Evolutionary conservation across 1,284 basidiomycete species (phyloP).

Genomic region (Gomphus bonarii): DNA sequence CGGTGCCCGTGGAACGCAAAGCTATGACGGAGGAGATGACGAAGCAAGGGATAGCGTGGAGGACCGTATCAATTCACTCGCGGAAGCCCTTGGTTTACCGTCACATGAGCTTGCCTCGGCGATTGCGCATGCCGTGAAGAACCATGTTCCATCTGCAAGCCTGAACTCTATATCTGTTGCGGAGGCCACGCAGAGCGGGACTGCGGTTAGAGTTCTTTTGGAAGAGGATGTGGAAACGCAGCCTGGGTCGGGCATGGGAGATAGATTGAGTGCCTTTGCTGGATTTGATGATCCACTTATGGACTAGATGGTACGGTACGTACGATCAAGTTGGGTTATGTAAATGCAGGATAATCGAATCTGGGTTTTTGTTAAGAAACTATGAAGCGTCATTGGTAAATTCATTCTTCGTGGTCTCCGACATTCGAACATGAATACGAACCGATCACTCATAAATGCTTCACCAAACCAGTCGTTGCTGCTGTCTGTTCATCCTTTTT

Average conservation of each 20-base stretch:
- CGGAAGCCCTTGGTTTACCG: slow-evolving; percentile 48
- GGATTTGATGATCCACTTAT: slow-evolving; percentile 1
- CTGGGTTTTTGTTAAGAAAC: no score
- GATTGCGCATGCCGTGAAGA: slow-evolving; percentile 44
- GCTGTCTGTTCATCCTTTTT: no score
- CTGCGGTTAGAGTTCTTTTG: neutral
- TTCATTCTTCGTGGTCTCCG: no score
- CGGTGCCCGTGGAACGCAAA: neutral
- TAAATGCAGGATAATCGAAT: neutral
- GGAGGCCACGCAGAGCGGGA: slow-evolving; percentile 5
- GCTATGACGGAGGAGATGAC: neutral
- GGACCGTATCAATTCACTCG: slow-evolving; percentile 44
- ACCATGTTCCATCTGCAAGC: slow-evolving; percentile 47
- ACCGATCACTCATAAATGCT: no score
- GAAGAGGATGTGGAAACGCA: neutral
- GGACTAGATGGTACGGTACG: neutral
- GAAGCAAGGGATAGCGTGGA: slow-evolving; percentile 35
- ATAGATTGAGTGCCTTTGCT: neutral
- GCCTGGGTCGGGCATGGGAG: neutral
- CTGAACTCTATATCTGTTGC: slow-evolving; percentile 33
- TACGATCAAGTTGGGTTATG: neutral
- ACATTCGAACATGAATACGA: no score
- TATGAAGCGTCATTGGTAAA: no score
- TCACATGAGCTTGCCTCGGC: slow-evolving; percentile 49
- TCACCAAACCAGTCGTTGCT: no score